These are phyloP conservation scores for Ichthyophthirius multifiliis DNA, from an alignment of 169 alveolate species.

Conservation along the genomic window DNA sequence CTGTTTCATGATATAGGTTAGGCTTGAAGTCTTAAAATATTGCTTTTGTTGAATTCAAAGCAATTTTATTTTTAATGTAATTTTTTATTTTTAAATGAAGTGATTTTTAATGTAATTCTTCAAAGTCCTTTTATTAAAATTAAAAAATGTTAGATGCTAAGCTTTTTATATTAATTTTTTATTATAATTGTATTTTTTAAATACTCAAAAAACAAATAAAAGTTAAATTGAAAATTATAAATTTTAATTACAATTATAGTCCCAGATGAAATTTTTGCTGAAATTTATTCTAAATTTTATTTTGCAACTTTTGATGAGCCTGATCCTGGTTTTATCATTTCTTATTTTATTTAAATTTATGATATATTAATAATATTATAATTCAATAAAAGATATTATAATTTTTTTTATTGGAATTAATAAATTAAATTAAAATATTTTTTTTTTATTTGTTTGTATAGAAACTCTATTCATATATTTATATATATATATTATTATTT, in stretches of 20 bases:
- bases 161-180: not conserved
- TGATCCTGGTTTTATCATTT: too few species aligned
- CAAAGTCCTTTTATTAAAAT: not conserved
- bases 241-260: not conserved
- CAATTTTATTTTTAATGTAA: slow-evolving; percentile 20
- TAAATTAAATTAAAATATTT: not conserved
- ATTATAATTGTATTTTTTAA: not conserved
- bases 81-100: not conserved
- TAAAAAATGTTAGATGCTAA: not conserved
- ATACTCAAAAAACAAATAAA: not conserved
- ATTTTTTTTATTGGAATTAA: not conserved
- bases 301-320: too few species aligned
- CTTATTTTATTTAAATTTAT: too few species aligned
- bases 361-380: not conserved
- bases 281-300: not conserved
- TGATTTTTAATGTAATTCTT: not conserved
- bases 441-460: not conserved
- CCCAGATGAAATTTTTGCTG: not conserved
- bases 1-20: slow-evolving; percentile 11
- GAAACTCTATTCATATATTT: not conserved
- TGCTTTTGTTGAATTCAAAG: slow-evolving; percentile 16
- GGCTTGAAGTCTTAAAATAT: slow-evolving; percentile 23
- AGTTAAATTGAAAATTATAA: not conserved
- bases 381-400: not conserved
- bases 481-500: too few species aligned